Conservation (phyloP, 2,329 filamentous ascomycete genomes). For the Claviceps arundinis region DNA sequence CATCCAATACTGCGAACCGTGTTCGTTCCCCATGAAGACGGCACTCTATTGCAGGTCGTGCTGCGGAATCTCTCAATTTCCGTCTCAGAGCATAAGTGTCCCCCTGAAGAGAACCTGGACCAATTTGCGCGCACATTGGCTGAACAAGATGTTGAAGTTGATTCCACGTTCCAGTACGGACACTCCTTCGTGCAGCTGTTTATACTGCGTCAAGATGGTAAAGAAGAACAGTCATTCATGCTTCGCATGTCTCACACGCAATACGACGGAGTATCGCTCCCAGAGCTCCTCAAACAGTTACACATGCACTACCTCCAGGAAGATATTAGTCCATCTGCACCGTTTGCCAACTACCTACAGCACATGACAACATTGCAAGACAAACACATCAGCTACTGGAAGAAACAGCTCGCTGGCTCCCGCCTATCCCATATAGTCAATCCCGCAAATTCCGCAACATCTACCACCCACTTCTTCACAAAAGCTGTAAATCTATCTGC, state of each 20-base stretch:
- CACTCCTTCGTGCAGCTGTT: conserved; percentile 44
- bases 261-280: background rate
- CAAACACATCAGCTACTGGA: conserved; percentile 45
- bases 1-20: conserved; percentile 56
- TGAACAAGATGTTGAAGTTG: background rate
- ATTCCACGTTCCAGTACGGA: conserved; percentile 32
- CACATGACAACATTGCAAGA: conserved; percentile 25
- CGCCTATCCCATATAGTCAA: conserved; percentile 25
- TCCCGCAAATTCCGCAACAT: conserved; percentile 6
- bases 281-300: conserved; percentile 45
- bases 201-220: conserved; percentile 36
- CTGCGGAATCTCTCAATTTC: conserved; percentile 35
- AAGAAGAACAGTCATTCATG: conserved; percentile 16
- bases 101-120: conserved; percentile 14
- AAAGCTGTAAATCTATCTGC: conserved; percentile 14
- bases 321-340: conserved; percentile 17
- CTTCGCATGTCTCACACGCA: background rate
- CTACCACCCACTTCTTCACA: conserved; percentile 14
- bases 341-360: conserved; percentile 33
- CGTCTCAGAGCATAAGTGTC: conserved; percentile 28
- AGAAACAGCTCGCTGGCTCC: conserved; percentile 41
- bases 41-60: conserved; percentile 41
- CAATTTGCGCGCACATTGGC: conserved; percentile 18
- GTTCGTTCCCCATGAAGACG: conserved; percentile 39
- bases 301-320: conserved; percentile 29